Evolutionary conservation across 805 yeast genomes (phyloP), one percentile per base, ranked within the genome.

Genomic region (Suhomyces kilbournensis): DNA sequence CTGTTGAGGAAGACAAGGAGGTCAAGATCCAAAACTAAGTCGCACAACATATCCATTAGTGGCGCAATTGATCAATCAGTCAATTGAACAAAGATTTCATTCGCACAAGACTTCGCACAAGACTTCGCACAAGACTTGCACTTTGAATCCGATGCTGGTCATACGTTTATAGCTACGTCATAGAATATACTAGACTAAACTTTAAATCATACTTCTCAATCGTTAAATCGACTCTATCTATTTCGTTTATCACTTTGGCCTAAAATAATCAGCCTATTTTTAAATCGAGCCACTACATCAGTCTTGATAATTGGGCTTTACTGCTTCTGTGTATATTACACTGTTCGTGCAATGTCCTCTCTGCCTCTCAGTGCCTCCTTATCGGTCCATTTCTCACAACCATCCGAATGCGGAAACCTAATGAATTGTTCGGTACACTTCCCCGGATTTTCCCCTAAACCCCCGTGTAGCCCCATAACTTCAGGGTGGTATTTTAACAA

Each of bases 1-100:
- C 76, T 40, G 72, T 85, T 56, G 92, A 86, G 67, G 90, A 83
- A 64, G 92, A 86, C 65, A 71, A 78, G 62, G 87, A 82, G 62
- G 90, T 86, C 42, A 75, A 76, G 58, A 80, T 76, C 57, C 73
- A 74, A 12, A 9, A 28, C 3, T 26, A 26, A 10, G 26, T 25
- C 9, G 26, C 26, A 26, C 30, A 9, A 10, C 14, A 26, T 14
- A 4, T 10, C 14, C 8, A 10, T 6, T 38, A 12, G 19, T 7
- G 10, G 42, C 32, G 9, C 35, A 30, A 30, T 32, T 32, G 34
- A 30, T 8, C n/a, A 28, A 10, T 25, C 28, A 9, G n/a, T 28
- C 28, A 26, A 26, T 26, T 26, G 28, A 28, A 14, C 4, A n/a
- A n/a, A n/a, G n/a, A n/a, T n/a, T n/a, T n/a, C n/a, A n/a, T 6